Base-by-base conservation (phyloP, 75 land plant species). In the Pinus taeda region DNA sequence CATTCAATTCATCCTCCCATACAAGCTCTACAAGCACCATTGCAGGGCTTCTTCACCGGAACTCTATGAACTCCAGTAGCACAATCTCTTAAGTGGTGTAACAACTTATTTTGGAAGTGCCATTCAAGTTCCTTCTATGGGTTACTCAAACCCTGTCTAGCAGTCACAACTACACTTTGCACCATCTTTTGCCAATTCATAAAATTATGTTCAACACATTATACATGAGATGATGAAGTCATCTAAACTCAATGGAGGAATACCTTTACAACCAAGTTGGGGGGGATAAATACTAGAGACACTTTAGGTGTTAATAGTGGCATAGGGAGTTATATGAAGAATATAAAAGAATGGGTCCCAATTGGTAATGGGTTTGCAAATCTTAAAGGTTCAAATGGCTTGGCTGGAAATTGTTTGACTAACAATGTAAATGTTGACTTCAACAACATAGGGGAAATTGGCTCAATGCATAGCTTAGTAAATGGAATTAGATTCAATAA, bases 141-240 rank as follows among this genome's bases (percentile, higher is more conserved):
- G 33, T 30, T 30, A 0, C 5, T 81, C 90, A 14, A 82, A 55
- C 60, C 65, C 87, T 15, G 45, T 84, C 6, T 86, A 84, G 6
- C 90, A 77, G 60, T 72, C 90, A 9, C 92, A 85, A 30, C 63
- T 85, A 0, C 78, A 73, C 57, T 57, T 66, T 42, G 75, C 81
- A 37, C 80, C 93, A 13, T 78, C 89, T 3, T 83, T 86, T 29
- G 80, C 82, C 6, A 83, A 88, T 55, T 76, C 90, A 1, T 87
- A 86, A 72, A 84, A 80, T 71, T 84, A 87, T 66, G 89, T 91
- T 15, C 91, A 86, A 75, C 88, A 89, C 57, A 84, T 91, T 37
- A 57, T 91, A 39, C 91, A 91, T 22, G 89, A 91, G 26, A 86
- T 90, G 79, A 82, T 88, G 83, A 82, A 89, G 87, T 71, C 81